A percentile compares a stretch with the other conserved stretches of the same genome.
These are phyloP conservation scores for Erodium moschatum DNA, from an alignment of 441 rosid species.

Conservation along the genomic window DNA sequence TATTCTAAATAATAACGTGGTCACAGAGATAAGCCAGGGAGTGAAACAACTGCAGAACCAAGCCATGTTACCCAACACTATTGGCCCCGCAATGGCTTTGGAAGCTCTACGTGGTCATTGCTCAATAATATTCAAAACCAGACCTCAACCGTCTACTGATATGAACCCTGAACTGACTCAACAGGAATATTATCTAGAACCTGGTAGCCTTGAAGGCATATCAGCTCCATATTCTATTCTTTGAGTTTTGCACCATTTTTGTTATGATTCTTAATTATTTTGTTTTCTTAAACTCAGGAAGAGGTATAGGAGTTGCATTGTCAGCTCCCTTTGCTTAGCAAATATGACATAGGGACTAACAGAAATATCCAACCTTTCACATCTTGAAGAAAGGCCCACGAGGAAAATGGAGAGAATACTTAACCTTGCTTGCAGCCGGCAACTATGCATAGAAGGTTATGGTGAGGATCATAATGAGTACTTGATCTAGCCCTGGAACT, in stretches of 20 bases:
- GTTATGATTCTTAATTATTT: neutral
- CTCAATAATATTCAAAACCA: neutral
- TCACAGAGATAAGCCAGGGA: neutral
- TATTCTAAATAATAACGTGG: neutral
- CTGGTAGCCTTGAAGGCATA: neutral
- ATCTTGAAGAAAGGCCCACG: neutral
- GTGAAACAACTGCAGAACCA: neutral
- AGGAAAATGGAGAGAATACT: neutral
- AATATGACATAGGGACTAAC: neutral
- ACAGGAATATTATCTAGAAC: neutral
- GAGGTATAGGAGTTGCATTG: neutral
- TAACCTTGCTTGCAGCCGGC: slow-evolving; percentile 73
- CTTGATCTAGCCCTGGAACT: slow-evolving; percentile 63
- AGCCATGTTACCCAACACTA: neutral
- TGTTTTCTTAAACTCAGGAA: neutral
- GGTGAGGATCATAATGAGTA: slow-evolving; percentile 86
- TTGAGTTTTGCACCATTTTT: neutral
- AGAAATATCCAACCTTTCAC: neutral
- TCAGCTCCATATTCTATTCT: slow-evolving; percentile 1
- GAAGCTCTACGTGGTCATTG: neutral
- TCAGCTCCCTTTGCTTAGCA: neutral
- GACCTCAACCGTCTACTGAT: neutral
- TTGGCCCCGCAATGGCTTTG: slow-evolving; percentile 6
- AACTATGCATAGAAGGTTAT: slow-evolving; percentile 67
- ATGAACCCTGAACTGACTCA: neutral